Evolutionary conservation across 345 rosid species (phyloP).

Genomic region (Hibiscus tridactylites): DNA sequence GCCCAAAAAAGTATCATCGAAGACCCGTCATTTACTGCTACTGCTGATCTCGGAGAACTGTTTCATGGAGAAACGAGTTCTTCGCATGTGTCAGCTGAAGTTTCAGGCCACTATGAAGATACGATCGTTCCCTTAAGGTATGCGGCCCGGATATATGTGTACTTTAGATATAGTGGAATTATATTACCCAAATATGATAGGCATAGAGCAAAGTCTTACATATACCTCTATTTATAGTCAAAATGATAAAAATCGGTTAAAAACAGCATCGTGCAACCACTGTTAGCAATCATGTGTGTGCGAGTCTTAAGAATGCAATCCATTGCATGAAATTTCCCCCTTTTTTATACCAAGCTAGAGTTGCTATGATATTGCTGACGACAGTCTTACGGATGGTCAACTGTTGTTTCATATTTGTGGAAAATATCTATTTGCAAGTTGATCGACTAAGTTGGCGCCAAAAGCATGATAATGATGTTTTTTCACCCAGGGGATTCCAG

Average conservation of each 20-base stretch:
- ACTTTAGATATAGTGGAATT: not conserved
- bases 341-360: not conserved
- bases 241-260: not conserved
- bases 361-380: not conserved
- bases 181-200: too few relatives aligned
- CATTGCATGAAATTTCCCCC: too few relatives aligned
- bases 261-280: not conserved
- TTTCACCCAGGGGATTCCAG: constrained; percentile 65
- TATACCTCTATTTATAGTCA: not conserved
- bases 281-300: not conserved
- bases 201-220: too few relatives aligned
- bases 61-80: constrained; percentile 17
- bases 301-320: too few relatives aligned
- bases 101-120: constrained; percentile 34
- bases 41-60: constrained; percentile 19
- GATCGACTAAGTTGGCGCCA: not conserved
- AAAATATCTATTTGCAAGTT: not conserved
- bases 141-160: not conserved
- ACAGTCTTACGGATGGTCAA: not conserved
- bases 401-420: not conserved
- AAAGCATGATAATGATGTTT: not conserved
- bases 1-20: constrained; percentile 34
- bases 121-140: constrained; percentile 66
- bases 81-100: constrained; percentile 17
- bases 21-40: constrained; percentile 23